Evolutionary conservation across 202 grass and related monocot species (phyloP), one percentile per base, ranked within the genome.

Genomic region (Tripidium arundinaceum): DNA sequence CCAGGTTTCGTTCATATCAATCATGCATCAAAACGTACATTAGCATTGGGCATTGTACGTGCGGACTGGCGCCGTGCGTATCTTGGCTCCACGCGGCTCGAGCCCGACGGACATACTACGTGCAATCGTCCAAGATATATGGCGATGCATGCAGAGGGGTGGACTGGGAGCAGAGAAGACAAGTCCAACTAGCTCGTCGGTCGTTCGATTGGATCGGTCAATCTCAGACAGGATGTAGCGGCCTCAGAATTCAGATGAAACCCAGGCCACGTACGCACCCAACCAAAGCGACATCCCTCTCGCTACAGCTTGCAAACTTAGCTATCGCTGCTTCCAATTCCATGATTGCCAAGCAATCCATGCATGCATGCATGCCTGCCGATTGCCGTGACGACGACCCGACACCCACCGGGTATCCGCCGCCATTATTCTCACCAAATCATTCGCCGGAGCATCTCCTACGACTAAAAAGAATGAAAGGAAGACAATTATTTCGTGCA

Each of bases 371-470:
- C 21, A 19, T 38, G 13, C 10, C 11, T 26, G 13, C 46, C 45
- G 29, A 39, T 34, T 4, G 57, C 80, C 41, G 59, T 9, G 75
- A 78, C 83, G 67, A 54, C 57, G 75, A 72, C 83, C 75, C 46
- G 57, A 33, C n/a, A 33, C 74, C 65, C 40, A 70, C 65, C 65
- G 62, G 28, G 10, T 47, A 37, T 27, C 54, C 79, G 68, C 42
- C 41, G 40, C 22, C 61, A 57, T 58, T 66, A 65, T 63, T 75
- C 42, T 61, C 7, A 55, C 14, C 62, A 57, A 59, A 68, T 59
- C 81, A 60, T 76, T 68, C 18, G 24, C 11, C 59, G 59, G 26
- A 15, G 11, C 58, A 27, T 26, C 42, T 2, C 9, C 0, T 14
- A 8, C 24, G 57, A 11, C n/a, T 55, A n/a, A n/a, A n/a, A n/a